These are phyloP conservation scores for Candida sp. DNA, from an alignment of 1,139 yeast species.

Conservation along the genomic window DNA sequence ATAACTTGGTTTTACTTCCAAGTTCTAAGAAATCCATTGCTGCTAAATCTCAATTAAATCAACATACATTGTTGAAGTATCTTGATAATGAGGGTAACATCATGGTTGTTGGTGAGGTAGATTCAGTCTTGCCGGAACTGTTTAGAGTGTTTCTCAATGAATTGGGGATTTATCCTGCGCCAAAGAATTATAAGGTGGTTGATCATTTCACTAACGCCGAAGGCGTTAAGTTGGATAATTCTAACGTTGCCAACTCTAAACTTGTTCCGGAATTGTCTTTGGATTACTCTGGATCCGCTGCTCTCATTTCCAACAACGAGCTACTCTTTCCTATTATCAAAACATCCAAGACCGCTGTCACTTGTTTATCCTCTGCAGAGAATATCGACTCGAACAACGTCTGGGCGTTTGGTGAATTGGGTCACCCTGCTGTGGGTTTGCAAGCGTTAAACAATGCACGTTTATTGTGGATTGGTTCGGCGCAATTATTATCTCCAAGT, in stretches of 20 bases:
- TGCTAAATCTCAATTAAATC: slow-evolving; percentile 29
- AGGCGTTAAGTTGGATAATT: slow-evolving; percentile 18
- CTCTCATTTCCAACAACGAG: slow-evolving; percentile 48
- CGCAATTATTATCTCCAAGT: slow-evolving; percentile 44
- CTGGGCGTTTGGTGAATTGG: slow-evolving; percentile 87
- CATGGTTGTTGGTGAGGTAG: slow-evolving; percentile 51
- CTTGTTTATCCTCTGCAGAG: slow-evolving; percentile 36
- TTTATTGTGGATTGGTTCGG: slow-evolving; percentile 75
- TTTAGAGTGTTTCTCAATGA: slow-evolving; percentile 69
- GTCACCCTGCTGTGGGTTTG: slow-evolving; percentile 71
- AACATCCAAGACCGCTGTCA: slow-evolving; percentile 68
- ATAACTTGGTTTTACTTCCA: slow-evolving; percentile 39
- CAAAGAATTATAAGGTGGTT: slow-evolving; percentile 61
- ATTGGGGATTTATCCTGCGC: slow-evolving; percentile 82
- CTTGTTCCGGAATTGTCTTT: slow-evolving; percentile 17
- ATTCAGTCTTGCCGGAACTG: slow-evolving; percentile 56
- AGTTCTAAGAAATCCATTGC: slow-evolving; percentile 30
- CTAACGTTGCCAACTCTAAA: slow-evolving; percentile 17
- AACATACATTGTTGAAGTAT: slow-evolving; percentile 40
- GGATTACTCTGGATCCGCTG: slow-evolving; percentile 37
- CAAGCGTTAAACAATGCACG: slow-evolving; percentile 84
- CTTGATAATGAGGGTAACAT: slow-evolving; percentile 71
- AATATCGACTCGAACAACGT: slow-evolving; percentile 43
- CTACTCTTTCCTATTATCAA: slow-evolving; percentile 67
- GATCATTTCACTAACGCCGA: slow-evolving; percentile 60